Conservation (phyloP, 306 rosid genomes). For the Vicia villosa region DNA sequence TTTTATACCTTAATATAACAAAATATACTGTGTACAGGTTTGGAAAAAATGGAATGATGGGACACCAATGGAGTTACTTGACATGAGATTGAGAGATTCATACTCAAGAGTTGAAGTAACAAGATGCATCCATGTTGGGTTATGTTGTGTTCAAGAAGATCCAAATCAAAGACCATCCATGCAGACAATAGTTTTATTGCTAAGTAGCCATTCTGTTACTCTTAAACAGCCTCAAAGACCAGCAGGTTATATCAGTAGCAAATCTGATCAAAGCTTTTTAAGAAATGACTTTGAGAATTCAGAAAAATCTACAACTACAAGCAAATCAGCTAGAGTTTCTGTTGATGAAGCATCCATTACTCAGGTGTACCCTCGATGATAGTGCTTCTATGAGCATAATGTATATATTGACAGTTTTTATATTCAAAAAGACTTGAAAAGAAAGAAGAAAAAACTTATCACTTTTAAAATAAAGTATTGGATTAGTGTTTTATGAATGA, state of each 20-base stretch:
- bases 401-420: no score
- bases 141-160: conserved; percentile 59
- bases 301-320: conserved; percentile 13
- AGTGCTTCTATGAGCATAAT: background rate
- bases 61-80: conserved; percentile 41
- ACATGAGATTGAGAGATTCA: conserved; percentile 38
- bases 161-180: conserved; percentile 52
- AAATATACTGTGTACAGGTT: conserved; percentile 34
- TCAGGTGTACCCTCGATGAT: conserved; percentile 29
- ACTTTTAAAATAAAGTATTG: no score
- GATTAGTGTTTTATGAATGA: no score
- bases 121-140: conserved; percentile 58
- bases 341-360: conserved; percentile 38
- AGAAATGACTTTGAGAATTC: conserved; percentile 3
- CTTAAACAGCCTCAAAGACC: conserved; percentile 42
- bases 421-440: no score
- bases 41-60: conserved; percentile 57
- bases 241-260: conserved; percentile 32
- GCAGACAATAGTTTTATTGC: conserved; percentile 50
- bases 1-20: background rate
- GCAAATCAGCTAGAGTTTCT: background rate
- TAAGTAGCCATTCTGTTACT: conserved; percentile 44
- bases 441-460: no score
- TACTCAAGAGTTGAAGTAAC: conserved; percentile 45
- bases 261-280: conserved; percentile 7